Evolutionary conservation across 495 filamentous ascomycete genomes (phyloP).

Genomic region (Penicillium argentinense): DNA sequence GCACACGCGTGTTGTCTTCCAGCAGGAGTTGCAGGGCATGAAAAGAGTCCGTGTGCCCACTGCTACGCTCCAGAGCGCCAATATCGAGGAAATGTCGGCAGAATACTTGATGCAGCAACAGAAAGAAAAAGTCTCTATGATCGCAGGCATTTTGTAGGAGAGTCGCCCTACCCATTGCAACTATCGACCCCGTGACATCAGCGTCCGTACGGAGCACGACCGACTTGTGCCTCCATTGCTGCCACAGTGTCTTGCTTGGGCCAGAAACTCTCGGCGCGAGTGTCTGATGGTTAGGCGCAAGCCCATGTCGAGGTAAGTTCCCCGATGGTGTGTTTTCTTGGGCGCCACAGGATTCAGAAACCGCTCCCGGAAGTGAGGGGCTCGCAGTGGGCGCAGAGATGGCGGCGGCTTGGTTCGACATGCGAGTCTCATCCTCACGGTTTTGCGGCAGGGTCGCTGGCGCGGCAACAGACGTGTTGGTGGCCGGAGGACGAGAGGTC

Average conservation of each 20-base stretch:
- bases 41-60: no score
- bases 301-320: no score
- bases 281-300: no score
- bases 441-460: not conserved
- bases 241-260: slow-evolving; percentile 8
- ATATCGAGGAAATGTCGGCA: slow-evolving; percentile 53
- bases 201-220: no score
- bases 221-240: slow-evolving; percentile 13
- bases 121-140: slow-evolving; percentile 58
- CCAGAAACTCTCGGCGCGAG: no score
- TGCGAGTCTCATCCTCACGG: no score
- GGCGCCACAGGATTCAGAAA: no score
- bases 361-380: no score
- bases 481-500: not conserved
- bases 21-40: slow-evolving; percentile 14
- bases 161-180: not conserved
- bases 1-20: slow-evolving; percentile 1
- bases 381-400: no score
- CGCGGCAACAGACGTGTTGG: not conserved
- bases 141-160: slow-evolving; percentile 59
- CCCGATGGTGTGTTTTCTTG: not conserved
- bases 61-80: no score
- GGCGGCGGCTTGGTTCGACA: no score
- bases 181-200: no score
- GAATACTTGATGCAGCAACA: slow-evolving; percentile 68